These are phyloP conservation scores for Pseudonitzschia pungens DNA, from an alignment of 108 stramenopile genomes.

Conservation along the genomic window DNA sequence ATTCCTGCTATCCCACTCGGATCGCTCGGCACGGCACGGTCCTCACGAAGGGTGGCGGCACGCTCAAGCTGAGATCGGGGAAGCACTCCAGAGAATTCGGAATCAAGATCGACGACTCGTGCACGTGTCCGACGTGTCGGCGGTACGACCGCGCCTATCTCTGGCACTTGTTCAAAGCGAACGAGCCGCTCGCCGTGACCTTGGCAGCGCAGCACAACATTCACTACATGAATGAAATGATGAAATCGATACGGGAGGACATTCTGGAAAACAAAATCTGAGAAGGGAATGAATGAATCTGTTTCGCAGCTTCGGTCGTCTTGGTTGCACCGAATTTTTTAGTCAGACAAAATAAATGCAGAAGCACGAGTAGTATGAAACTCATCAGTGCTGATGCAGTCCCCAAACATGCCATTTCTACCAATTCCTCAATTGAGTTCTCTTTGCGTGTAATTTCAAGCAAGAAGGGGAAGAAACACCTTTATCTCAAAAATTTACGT, in stretches of 20 bases:
- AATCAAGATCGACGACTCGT: constrained; percentile 71
- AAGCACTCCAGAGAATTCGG: constrained; percentile 64
- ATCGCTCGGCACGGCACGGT: constrained; percentile 83
- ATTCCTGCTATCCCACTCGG: constrained; percentile 92
- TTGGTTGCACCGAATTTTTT: too few relatives aligned
- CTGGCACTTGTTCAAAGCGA: constrained; percentile 91
- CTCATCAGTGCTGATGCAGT: too few relatives aligned
- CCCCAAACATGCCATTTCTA: too few relatives aligned
- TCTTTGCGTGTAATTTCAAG: too few relatives aligned
- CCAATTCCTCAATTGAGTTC: too few relatives aligned
- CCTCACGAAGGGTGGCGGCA: constrained; percentile 43
- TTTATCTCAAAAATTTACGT: too few relatives aligned
- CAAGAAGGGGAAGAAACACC: too few relatives aligned
- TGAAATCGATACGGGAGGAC: constrained; percentile 72
- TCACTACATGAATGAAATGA: constrained; percentile 91
- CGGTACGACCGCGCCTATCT: constrained; percentile 88
- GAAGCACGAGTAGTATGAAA: too few relatives aligned
- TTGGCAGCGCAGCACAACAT: constrained; percentile 89
- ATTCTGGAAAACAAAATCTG: constrained; percentile 86
- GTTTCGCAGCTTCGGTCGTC: too few relatives aligned
- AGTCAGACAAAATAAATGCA: too few relatives aligned
- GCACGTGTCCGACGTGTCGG: constrained; percentile 78
- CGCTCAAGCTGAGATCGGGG: constrained; percentile 65
- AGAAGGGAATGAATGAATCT: background rate
- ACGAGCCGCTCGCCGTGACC: constrained; percentile 78